Evolutionary conservation across 202 grass and related monocot genomes (phyloP), one percentile per base, ranked within the genome.

Genomic region (Eragrostis tef): DNA sequence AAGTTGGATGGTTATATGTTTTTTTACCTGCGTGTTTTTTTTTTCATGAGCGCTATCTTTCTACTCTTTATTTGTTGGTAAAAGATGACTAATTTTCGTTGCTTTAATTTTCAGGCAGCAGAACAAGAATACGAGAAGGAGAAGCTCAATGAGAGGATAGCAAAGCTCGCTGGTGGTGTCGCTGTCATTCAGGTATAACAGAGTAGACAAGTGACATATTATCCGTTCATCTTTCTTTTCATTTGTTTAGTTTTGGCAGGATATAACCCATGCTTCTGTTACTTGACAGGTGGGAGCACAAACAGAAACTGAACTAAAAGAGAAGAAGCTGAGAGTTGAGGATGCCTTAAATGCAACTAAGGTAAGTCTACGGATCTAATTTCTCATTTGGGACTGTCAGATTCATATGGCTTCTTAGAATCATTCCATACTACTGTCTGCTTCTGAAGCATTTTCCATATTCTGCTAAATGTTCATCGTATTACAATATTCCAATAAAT

Each of bases 301-400:
- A 91, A 99, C 96, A 63, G 96, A 99, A 79, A 96, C 93, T 47
- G 96, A 99, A 64, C 70, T 99, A 57, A 99, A 99, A 67, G 96
- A 99, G 89, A 99, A 99, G 70, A 99, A 96, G 85, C 79, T 99
- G 93, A 93, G 96, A 89, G 96, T 99, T 83, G 96, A 99, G 90
- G 96, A 99, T 99, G 96, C 96, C 73, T 87, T 99, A 58, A 99
- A 99, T 59, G 96, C 96, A 65, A 99, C 96, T 60, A 99, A 99
- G 89, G 96, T 92, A 48, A 69, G 14, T 56, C 12, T 64, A 14
- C 25, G 16, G 2, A 43, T 56, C 54, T 79, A 46, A 26, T 73
- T 48, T 44, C 67, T 48, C 22, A 7, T 48, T 61, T 56, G 66
- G 42, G n/a, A 64, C 56, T 0, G 7, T 10, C 36, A 29, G 75